These are phyloP conservation scores for Tylopilus cervinicoccineus DNA, from an alignment of 768 basidiomycete species.

Conservation along the genomic window DNA sequence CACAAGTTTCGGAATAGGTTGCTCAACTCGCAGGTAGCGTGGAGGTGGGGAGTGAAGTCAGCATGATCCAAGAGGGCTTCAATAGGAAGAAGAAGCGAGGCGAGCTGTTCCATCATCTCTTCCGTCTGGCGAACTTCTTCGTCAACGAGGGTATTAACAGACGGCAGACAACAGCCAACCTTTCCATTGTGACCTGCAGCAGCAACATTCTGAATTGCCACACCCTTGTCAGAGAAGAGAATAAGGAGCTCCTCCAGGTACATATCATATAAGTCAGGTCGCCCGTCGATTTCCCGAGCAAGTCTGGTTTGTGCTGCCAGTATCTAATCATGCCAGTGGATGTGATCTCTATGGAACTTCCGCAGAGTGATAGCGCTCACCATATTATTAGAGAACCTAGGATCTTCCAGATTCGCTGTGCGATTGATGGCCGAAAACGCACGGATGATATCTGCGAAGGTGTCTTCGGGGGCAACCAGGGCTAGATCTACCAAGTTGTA, in stretches of 20 bases:
- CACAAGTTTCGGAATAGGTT: conserved; percentile 88
- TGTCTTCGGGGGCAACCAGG: conserved; percentile 65
- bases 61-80: conserved; percentile 76
- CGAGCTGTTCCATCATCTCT: conserved; percentile 83
- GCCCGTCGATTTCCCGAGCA: conserved; percentile 69
- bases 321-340: conserved; percentile 43
- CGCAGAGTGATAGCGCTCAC: conserved; percentile 35
- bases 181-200: conserved; percentile 63
- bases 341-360: background rate
- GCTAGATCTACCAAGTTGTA: conserved; percentile 91
- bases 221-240: conserved; percentile 87
- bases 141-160: conserved; percentile 4
- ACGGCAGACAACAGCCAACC: conserved; percentile 35
- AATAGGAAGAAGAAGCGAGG: conserved; percentile 85
- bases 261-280: conserved; percentile 72
- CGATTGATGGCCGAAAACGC: conserved; percentile 84
- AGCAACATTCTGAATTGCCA: conserved; percentile 81
- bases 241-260: conserved; percentile 84
- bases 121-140: conserved; percentile 47
- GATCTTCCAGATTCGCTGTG: conserved; percentile 84
- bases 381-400: conserved; percentile 86
- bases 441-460: conserved; percentile 80
- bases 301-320: conserved; percentile 88
- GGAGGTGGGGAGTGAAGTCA: conserved; percentile 58
- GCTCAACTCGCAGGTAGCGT: conserved; percentile 56